A percentile compares a stretch with the other conserved stretches of the same genome.
phyloP scores from a whole-genome alignment of 805 yeast species.

The Kuraishia hungarica region DNA sequence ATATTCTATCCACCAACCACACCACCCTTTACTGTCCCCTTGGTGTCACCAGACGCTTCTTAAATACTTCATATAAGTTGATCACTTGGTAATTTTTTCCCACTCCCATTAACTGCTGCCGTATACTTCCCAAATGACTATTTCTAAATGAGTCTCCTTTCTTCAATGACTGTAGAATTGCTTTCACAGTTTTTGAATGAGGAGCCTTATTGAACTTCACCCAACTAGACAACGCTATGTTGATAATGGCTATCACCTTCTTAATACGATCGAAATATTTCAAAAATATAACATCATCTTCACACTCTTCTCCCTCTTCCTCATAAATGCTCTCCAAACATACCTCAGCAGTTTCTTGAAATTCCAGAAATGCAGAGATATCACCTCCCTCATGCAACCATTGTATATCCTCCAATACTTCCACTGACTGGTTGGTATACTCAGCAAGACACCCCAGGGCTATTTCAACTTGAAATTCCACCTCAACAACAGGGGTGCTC shows the following conservation, averaged over 20 bases:
- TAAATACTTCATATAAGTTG: neutral
- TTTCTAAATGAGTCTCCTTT: neutral
- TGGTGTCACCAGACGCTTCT: neutral
- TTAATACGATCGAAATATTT: neutral
- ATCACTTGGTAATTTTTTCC: neutral
- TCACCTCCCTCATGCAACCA: neutral
- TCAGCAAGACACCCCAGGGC: neutral
- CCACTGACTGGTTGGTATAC: neutral
- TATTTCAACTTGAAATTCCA: neutral
- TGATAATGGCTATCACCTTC: neutral
- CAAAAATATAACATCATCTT: neutral
- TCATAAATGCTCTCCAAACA: conserved; percentile 6
- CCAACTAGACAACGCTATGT: neutral
- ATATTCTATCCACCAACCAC: no score
- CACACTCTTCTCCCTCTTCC: neutral
- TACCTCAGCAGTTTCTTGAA: conserved; percentile 11
- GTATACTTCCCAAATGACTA: neutral
- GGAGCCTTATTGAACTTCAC: conserved; percentile 7
- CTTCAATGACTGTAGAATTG: neutral
- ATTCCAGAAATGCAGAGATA: conserved; percentile 3
- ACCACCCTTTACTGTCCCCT: no score
- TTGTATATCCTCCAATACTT: neutral
- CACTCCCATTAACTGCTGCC: neutral
- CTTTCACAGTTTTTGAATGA: neutral
- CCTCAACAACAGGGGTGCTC: neutral